Percentiles rank a stretch among this genome's conserved stretches.
phyloP scores from a whole-genome alignment of 2,329 filamentous ascomycete genomes.

The Ambrosiella beaveri region DNA sequence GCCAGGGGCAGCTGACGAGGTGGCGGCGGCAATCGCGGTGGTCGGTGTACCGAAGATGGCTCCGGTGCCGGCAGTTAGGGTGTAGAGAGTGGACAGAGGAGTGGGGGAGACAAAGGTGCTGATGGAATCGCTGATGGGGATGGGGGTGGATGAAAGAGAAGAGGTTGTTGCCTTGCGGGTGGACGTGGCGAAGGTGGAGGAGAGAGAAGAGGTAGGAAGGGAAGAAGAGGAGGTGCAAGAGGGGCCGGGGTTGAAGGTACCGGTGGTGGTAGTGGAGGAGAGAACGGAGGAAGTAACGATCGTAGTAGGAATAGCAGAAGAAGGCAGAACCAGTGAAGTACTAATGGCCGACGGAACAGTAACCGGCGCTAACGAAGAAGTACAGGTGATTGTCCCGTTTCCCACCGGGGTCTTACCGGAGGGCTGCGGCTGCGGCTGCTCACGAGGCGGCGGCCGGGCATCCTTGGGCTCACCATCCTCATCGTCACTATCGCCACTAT shows the following conservation, averaged over 20 bases:
- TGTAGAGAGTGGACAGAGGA: background rate
- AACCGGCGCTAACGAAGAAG: background rate
- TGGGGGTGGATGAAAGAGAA: background rate
- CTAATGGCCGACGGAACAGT: background rate
- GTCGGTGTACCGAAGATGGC: background rate
- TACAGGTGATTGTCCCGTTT: background rate
- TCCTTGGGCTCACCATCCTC: background rate
- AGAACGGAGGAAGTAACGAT: background rate
- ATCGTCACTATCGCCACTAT: background rate
- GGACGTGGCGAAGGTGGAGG: background rate
- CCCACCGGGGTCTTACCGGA: background rate
- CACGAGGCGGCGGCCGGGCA: background rate
- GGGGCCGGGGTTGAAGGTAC: background rate
- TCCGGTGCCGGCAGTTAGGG: background rate
- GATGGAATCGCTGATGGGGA: slow-evolving; percentile 7
- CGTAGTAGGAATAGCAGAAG: background rate
- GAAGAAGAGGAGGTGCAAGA: background rate
- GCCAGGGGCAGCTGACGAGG: background rate
- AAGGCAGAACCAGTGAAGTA: background rate
- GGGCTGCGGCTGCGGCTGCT: background rate
- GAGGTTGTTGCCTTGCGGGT: slow-evolving; percentile 1
- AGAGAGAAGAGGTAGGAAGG: background rate
- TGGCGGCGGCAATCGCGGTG: background rate
- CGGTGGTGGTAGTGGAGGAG: background rate
- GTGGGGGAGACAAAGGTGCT: background rate